Conservation (phyloP, 1,284 basidiomycete genomes). For the Boletus semigastroideus region DNA sequence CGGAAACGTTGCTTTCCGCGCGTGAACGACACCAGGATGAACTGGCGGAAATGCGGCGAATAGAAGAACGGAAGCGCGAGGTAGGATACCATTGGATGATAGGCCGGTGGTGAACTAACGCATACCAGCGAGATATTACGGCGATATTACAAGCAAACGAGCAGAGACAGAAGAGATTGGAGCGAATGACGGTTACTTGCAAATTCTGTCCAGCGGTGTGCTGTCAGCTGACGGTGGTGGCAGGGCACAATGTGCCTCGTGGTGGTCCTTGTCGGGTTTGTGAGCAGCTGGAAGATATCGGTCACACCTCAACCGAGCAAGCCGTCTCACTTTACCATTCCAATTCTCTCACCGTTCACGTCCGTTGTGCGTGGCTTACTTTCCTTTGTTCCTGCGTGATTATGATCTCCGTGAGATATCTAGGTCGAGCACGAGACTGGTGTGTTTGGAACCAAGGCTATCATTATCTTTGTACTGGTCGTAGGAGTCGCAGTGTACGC, state of each 20-base stretch:
- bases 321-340: conserved; percentile 63
- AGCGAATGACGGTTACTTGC: conserved; percentile 49
- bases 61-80: conserved; percentile 45
- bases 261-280: conserved; percentile 40
- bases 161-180: conserved; percentile 46
- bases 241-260: conserved; percentile 45
- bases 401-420: conserved; percentile 7
- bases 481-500: conserved; percentile 41
- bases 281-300: conserved; percentile 45
- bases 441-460: conserved; percentile 45
- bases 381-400: neutral
- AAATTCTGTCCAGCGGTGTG: conserved; percentile 1
- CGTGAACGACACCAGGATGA: conserved; percentile 48
- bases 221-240: conserved; percentile 15
- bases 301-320: conserved; percentile 23
- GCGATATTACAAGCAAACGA: conserved; percentile 41
- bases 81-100: conserved; percentile 34
- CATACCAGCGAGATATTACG: conserved; percentile 43
- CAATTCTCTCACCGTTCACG: conserved; percentile 65
- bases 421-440: conserved; percentile 67
- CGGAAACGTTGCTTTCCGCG: conserved; percentile 54
- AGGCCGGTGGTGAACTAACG: neutral
- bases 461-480: conserved; percentile 39
- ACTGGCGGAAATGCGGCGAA: conserved; percentile 38
- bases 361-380: conserved; percentile 52